Base-by-base conservation (phyloP, 1,139 yeast genomes). In the Tardiomyces digboiensis region DNA sequence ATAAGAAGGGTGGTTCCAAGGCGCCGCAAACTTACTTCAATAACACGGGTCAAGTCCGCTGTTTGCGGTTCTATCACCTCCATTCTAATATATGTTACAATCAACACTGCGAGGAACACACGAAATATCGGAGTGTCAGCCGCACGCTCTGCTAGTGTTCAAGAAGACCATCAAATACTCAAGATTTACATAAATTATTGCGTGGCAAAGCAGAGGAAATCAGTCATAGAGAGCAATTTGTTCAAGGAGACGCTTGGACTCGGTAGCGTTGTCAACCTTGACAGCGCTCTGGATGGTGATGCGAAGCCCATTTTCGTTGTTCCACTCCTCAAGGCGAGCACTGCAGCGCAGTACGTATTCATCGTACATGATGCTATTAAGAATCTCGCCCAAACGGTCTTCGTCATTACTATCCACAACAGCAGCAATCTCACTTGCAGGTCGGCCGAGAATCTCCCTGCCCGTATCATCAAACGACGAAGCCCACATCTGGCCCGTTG, bases 401-500 rank as follows among this genome's bases (percentile, higher is more conserved):
- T 71, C 72, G 42, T 74, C 75, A 29, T 65, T 61, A 22, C 59
- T 57, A 16, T 60, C 70, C 19, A 75, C 75, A 51, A 78, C 57
- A 40, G 69, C 68, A 44, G 74, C 64, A 49, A 89, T 65, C 41
- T 83, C 87, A 40, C 76, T 72, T 1, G 97, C 98, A 29, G 78
- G 65, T 39, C 71, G 65, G 2, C 88, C 91, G 44, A 91, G 66
- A 41, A 93, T 65, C 51, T 71, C 70, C 41, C 70, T 72, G 1
- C 94, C 97, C 52, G 82, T 84, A 29, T 82, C 91, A 61, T 91
- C 95, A 59, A 93, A 93, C 46, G 85, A 70, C 0, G 95, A 82
- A 29, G 85, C 68, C 95, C 97, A 88, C 49, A 88, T 66, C 61
- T 83, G 91, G 21, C 89, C 94, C 2, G 94, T 74, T 49, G 74